Evolutionary conservation across 306 rosid species (phyloP).

Genomic region (Adenanthera pavonina): DNA sequence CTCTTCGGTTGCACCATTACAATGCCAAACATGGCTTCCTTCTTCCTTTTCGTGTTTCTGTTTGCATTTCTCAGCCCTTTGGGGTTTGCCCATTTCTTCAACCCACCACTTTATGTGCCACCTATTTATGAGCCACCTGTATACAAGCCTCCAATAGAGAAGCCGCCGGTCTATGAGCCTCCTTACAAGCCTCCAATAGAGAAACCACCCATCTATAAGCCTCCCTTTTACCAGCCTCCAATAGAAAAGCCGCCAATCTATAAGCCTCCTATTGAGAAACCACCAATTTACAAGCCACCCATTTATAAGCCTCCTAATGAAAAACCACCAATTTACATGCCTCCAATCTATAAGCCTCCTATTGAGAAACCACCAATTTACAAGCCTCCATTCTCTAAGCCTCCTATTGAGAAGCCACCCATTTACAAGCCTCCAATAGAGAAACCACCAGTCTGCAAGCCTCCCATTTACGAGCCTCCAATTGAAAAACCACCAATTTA

Average conservation of each 20-base stretch:
- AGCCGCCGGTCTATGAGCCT: not conserved
- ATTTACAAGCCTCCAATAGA: not conserved
- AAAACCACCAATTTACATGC: not conserved
- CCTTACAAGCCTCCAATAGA: not conserved
- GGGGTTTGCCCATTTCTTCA: not conserved
- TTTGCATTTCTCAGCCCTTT: not conserved
- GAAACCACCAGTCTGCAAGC: not conserved
- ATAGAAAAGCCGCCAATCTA: not conserved
- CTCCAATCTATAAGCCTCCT: not conserved
- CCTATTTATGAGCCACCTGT: not conserved
- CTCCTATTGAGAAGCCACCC: not conserved
- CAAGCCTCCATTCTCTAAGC: not conserved
- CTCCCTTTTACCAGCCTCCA: not conserved
- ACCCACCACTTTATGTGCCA: not conserved
- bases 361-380: not conserved
- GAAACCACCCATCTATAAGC: not conserved
- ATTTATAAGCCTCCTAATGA: not conserved
- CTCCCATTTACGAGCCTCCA: not conserved
- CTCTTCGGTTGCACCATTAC: not conserved
- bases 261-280: not conserved
- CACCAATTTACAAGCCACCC: not conserved
- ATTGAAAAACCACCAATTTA: not conserved
- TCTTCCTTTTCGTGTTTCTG: not conserved
- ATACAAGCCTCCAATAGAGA: not conserved
- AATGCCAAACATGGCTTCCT: not conserved